phyloP scores from a whole-genome alignment of 2,329 filamentous ascomycete species.

The Pseudogymnoascus sp. region DNA sequence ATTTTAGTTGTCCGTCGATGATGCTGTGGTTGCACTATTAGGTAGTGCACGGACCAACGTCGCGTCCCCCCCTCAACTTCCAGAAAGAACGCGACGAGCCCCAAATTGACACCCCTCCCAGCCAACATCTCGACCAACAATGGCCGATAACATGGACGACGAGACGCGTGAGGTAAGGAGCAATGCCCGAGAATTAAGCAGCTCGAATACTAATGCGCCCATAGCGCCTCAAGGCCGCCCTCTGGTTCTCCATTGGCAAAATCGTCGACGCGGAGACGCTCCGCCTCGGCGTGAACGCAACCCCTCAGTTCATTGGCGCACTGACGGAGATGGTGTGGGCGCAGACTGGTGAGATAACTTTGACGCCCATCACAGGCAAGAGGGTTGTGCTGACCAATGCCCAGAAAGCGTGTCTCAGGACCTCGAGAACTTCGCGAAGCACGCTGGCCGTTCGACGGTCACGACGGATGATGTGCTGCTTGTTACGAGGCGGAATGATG shows the following conservation, averaged over 20 bases:
- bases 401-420: conserved; percentile 48
- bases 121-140: conserved; percentile 30
- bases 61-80: not conserved
- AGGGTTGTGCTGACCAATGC: not conserved
- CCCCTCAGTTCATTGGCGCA: conserved; percentile 80
- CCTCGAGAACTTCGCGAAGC: conserved; percentile 59
- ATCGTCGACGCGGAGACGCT: conserved; percentile 82
- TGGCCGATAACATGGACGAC: conserved; percentile 12
- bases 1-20: no score
- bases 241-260: conserved; percentile 78
- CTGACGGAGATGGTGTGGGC: conserved; percentile 81
- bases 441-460: conserved; percentile 73
- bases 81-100: not conserved
- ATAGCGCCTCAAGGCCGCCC: conserved; percentile 72
- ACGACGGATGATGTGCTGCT: conserved; percentile 82
- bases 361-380: not conserved
- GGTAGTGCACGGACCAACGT: not conserved
- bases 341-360: conserved; percentile 58
- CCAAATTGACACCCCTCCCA: not conserved
- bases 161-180: conserved; percentile 10
- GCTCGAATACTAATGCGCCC: not conserved
- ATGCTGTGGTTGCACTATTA: no score
- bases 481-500: conserved; percentile 77
- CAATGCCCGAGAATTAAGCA: not conserved
- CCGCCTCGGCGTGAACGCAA: conserved; percentile 69